Conservation (phyloP, 176 grass and related monocot species). For the Paspalum vaginatum region DNA sequence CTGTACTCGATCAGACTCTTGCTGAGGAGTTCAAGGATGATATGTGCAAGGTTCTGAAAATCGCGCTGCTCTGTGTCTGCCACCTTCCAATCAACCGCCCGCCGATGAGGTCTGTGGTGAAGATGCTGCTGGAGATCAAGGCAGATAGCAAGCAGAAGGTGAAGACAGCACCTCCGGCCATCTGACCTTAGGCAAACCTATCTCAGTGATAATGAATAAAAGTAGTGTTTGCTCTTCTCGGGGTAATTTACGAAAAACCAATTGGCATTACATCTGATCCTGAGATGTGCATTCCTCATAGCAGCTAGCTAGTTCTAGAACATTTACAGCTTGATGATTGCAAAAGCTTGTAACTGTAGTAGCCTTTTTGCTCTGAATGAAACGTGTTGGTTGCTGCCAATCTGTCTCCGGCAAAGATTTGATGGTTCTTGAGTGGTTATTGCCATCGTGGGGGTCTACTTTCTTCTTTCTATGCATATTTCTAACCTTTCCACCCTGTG, state of each 20-base stretch:
- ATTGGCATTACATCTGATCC: conserved; percentile 31
- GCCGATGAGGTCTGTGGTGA: conserved; percentile 79
- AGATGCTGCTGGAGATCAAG: conserved; percentile 61
- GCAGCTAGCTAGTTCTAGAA: conserved; percentile 44
- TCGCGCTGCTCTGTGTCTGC: conserved; percentile 65
- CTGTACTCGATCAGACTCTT: conserved; percentile 65
- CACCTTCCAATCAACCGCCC: conserved; percentile 61
- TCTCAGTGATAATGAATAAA: not conserved
- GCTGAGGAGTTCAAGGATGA: conserved; percentile 54
- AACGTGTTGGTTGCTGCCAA: conserved; percentile 35
- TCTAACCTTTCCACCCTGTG: conserved; percentile 15
- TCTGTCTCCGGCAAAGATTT: conserved; percentile 9
- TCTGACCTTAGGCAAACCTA: conserved; percentile 19
- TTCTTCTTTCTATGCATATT: conserved; percentile 1
- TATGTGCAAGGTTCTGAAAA: conserved; percentile 67
- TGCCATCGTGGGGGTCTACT: not conserved
- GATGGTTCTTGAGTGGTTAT: not conserved
- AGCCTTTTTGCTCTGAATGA: conserved; percentile 23
- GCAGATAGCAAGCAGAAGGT: conserved; percentile 42
- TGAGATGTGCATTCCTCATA: conserved; percentile 4
- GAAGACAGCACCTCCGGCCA: not conserved
- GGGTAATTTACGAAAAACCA: conserved; percentile 34
- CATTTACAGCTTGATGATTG: conserved; percentile 1
- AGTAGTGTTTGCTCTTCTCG: conserved; percentile 25
- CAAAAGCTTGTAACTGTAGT: not conserved